Base-by-base conservation (phyloP, 257 asterid genomes). In the Plantago elongata region DNA sequence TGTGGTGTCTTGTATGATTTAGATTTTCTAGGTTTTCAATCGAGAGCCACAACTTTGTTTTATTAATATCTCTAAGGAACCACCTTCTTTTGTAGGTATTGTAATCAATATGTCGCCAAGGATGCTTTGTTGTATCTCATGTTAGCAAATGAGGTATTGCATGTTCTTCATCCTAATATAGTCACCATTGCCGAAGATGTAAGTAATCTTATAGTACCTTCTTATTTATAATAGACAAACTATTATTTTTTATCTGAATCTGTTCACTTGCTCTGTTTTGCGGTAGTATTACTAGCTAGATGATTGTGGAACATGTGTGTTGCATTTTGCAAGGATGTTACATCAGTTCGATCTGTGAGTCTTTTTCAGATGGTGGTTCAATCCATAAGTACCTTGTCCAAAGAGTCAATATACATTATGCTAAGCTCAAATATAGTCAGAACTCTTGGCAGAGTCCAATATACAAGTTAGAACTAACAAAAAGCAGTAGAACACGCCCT, bases 171-270 rank as follows among this genome's bases (percentile, higher is more conserved):
- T 76, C 99, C 99, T 63, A 78, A 84, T 75, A 75, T 92, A 62
- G 74, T 92, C 66, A 92, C 97, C 3, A 89, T 92, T 74, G 97
- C 99, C 57, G 99, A 92, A 82, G 99, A 92, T 81, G 99, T 89
- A 78, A 84, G 99, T 50, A 61, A 51, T 73, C 37, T 54, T 29
- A 34, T 12, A 63, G 27, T 62, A 29, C 15, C 22, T 54, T 14
- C 9, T 42, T 57, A 14, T n/a, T 6, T 17, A 8, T 29, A 30
- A 13, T 56, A 12, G 45, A 12, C 11, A 4, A 17, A 22, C 16
- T 52, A n/a, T 8, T 18, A 1, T n/a, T 15, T 22, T 22, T 22
- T 22, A 22, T 22, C 27, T 22, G 27, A 22, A 50, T 51, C 1
- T 51, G 5, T 9, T 2, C 57, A 7, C 40, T 34, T 1, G 4